A percentile compares a stretch with the other conserved stretches of the same genome.
These are phyloP conservation scores for Nakazawaea sp. DNA, from an alignment of 805 yeast species.

Conservation along the genomic window DNA sequence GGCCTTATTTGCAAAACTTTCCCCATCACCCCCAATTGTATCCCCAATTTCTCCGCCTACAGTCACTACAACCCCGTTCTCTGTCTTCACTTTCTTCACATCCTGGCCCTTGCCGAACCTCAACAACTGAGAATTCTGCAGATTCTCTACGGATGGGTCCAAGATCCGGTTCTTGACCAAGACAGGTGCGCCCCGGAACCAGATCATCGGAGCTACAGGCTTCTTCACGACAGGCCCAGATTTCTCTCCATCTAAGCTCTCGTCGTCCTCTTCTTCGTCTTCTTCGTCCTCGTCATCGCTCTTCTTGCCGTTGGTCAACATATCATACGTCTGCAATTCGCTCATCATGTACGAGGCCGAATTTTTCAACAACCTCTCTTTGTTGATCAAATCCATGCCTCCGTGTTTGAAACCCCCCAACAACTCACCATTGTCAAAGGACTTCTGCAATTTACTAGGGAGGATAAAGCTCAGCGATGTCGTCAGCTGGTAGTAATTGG, in stretches of 20 bases:
- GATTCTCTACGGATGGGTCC: conserved; percentile 13
- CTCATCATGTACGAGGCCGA: conserved; percentile 4
- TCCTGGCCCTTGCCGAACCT: conserved; percentile 4
- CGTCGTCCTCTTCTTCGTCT: conserved; percentile 18
- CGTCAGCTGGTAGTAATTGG: conserved; percentile 5
- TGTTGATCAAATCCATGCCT: conserved; percentile 6
- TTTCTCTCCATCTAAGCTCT: conserved; percentile 14
- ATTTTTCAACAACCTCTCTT: conserved; percentile 9
- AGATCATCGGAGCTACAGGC: conserved; percentile 33
- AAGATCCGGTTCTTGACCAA: conserved; percentile 32
- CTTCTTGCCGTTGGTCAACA: conserved; percentile 1
- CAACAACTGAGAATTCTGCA: conserved; percentile 3
- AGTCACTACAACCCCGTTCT: background rate
- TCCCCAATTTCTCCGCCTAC: background rate
- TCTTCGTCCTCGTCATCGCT: conserved; percentile 21
- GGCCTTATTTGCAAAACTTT: no score
- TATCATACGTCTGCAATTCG: conserved; percentile 7
- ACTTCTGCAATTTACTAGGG: conserved; percentile 6
- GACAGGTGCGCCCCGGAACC: conserved; percentile 67
- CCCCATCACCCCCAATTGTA: background rate
- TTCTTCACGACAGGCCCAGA: no score
- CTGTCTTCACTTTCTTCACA: background rate
- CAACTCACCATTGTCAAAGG: conserved; percentile 1
- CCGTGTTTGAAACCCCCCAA: background rate
- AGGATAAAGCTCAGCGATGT: conserved; percentile 5